phyloP scores from a whole-genome alignment of 73 alveolate species.

The Paramecium octaurelia region DNA sequence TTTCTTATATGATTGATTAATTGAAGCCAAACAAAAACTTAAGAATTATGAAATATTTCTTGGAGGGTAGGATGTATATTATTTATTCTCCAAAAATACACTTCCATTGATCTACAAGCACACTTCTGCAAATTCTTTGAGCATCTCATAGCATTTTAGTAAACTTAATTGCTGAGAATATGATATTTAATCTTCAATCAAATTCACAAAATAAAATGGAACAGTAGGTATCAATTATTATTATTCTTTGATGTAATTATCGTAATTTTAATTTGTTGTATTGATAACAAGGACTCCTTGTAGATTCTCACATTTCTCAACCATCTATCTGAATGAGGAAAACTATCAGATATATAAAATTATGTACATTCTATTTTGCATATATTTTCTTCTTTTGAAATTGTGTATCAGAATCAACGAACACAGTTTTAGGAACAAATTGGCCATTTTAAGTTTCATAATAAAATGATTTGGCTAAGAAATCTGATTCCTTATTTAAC shows the following conservation, averaged over 20 bases:
- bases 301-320: not conserved
- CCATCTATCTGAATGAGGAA: not conserved
- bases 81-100: not conserved
- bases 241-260: not conserved
- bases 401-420: not conserved
- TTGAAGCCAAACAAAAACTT: not conserved
- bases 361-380: not conserved
- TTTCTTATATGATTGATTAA: not conserved
- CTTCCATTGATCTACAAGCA: not conserved
- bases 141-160: not conserved
- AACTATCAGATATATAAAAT: not conserved
- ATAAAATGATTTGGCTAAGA: not conserved
- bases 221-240: not conserved
- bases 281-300: not conserved
- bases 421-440: not conserved
- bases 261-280: not conserved
- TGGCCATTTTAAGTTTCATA: constrained; percentile 34
- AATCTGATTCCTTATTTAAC: not conserved
- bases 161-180: not conserved
- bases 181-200: constrained; percentile 4
- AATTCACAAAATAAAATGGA: not conserved
- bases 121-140: not conserved
- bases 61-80: not conserved
- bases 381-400: constrained; percentile 12
- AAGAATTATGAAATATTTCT: not conserved